Percentiles rank a stretch among this genome's conserved stretches.
phyloP scores from a whole-genome alignment of 768 basidiomycete species.

The Termitomyces sp. region DNA sequence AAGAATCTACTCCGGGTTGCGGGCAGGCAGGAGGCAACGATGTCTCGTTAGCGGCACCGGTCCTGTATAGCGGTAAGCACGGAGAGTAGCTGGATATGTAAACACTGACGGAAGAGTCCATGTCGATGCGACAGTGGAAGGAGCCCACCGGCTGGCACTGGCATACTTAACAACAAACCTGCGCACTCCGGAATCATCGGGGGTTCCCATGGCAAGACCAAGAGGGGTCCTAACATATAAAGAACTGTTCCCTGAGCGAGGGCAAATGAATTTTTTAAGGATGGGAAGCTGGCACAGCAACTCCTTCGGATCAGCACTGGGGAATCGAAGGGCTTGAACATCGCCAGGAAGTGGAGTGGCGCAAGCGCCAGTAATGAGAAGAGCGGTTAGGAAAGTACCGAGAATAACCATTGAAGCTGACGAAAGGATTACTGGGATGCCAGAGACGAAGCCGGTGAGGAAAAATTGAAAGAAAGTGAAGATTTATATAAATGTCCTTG shows the following conservation, averaged over 20 bases:
- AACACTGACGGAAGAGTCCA: constrained; percentile 62
- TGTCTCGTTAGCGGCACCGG: constrained; percentile 44
- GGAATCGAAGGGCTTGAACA: constrained; percentile 23
- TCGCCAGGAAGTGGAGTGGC: constrained; percentile 24
- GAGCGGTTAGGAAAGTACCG: constrained; percentile 25
- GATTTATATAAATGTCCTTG: constrained; percentile 13
- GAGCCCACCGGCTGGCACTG: constrained; percentile 53
- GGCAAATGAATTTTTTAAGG: constrained; percentile 37
- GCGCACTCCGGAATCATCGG: constrained; percentile 41
- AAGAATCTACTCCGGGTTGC: constrained; percentile 47
- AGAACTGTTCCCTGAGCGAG: constrained; percentile 23
- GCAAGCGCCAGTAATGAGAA: constrained; percentile 24
- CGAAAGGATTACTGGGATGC: constrained; percentile 8
- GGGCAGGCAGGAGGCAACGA: constrained; percentile 68
- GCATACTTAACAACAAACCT: constrained; percentile 70
- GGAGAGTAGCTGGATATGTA: not conserved
- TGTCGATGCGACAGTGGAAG: constrained; percentile 44
- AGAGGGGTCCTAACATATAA: constrained; percentile 39
- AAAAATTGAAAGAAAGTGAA: constrained; percentile 7
- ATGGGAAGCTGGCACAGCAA: constrained; percentile 45
- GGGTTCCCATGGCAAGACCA: constrained; percentile 51
- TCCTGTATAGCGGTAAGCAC: constrained; percentile 27
- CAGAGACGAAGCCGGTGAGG: constrained; percentile 17
- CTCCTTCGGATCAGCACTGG: constrained; percentile 30
- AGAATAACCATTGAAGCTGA: constrained; percentile 27